Evolutionary conservation across 2,329 filamentous ascomycete genomes (phyloP), one percentile per base, ranked within the genome.

Genomic region (Neonectria coccinea): DNA sequence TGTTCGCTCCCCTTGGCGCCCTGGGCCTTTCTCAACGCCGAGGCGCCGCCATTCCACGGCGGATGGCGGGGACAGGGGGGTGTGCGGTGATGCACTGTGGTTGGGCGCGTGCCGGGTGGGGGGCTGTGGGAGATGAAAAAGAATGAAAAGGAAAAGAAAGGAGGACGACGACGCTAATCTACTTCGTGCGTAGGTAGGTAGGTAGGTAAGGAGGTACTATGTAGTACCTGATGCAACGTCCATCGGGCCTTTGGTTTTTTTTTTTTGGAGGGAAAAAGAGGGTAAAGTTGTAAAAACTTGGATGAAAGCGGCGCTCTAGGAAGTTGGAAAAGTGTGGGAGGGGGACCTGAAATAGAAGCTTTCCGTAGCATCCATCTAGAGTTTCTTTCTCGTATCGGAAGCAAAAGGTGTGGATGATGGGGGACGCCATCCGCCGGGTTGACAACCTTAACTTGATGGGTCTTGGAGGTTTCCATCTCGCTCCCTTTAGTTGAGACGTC

Each of bases 51-150:
- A 51, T 51, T 36, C 48, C 48, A 51, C 11, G 29, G 47, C 47
- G 25, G 25, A 50, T 27, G 36, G 36, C 36, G 36, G 16, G 16
- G 16, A 6, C 36, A 39, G 31, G 47, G 48, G 48, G 12, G 14
- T 25, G 20, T 25, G 7, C 2, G 20, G 29, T 10, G 9, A 9
- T 29, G 9, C 8, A 29, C 29, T 27, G 44, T 25, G 14, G 27
- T 25, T 36, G 39, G 39, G 39, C 39, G 47, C 25, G 45, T n/a
- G 45, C 45, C 8, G 22, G 22, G n/a, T n/a, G 25, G 25, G 48
- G 29, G 48, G 27, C 48, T 33, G 27, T 14, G 48, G 48, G 48
- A 51, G 48, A 51, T 51, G 48, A 51, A 51, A 51, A 31, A 51
- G 44, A 42, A 39, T 36, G 33, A 7, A 39, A 39, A 20, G 39